These are phyloP conservation scores for Pseudozyma thailandica DNA, from an alignment of 1,284 basidiomycete genomes.

Conservation along the genomic window DNA sequence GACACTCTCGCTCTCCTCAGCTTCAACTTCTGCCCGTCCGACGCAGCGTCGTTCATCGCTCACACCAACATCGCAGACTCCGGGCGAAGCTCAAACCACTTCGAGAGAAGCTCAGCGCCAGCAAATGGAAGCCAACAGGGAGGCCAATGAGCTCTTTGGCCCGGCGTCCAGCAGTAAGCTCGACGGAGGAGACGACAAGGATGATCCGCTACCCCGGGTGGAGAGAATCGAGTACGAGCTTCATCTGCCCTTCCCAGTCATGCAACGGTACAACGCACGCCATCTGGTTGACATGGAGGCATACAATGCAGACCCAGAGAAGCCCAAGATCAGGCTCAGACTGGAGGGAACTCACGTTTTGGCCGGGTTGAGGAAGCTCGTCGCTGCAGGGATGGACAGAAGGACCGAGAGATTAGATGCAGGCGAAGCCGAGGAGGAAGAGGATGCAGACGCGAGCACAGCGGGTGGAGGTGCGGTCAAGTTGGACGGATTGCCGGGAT, in stretches of 20 bases:
- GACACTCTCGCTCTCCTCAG: conserved; percentile 27
- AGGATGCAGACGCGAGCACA: neutral
- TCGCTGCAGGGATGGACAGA: conserved; percentile 47
- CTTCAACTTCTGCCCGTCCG: conserved; percentile 13
- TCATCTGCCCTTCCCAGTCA: conserved; percentile 41
- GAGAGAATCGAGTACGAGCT: conserved; percentile 54
- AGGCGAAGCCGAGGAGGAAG: conserved; percentile 21
- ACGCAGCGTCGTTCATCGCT: conserved; percentile 16
- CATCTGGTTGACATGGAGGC: conserved; percentile 31
- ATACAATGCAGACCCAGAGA: conserved; percentile 42
- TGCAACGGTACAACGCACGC: conserved; percentile 46
- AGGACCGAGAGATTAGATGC: conserved; percentile 27
- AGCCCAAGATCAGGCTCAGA: conserved; percentile 43
- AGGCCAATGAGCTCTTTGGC: conserved; percentile 51
- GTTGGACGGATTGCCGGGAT: conserved; percentile 46
- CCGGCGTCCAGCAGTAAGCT: neutral
- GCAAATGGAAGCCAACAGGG: conserved; percentile 23
- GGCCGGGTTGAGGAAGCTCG: conserved; percentile 51
- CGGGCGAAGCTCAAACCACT: conserved; percentile 13
- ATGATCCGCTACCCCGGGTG: conserved; percentile 25
- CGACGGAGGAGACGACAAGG: conserved; percentile 3
- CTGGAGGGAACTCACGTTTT: conserved; percentile 54
- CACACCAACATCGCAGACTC: conserved; percentile 21
- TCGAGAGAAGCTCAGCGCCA: conserved; percentile 7
- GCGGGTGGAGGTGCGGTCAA: neutral